phyloP scores from a whole-genome alignment of 2,329 filamentous ascomycete species.

The Chaetomium olivaceum region DNA sequence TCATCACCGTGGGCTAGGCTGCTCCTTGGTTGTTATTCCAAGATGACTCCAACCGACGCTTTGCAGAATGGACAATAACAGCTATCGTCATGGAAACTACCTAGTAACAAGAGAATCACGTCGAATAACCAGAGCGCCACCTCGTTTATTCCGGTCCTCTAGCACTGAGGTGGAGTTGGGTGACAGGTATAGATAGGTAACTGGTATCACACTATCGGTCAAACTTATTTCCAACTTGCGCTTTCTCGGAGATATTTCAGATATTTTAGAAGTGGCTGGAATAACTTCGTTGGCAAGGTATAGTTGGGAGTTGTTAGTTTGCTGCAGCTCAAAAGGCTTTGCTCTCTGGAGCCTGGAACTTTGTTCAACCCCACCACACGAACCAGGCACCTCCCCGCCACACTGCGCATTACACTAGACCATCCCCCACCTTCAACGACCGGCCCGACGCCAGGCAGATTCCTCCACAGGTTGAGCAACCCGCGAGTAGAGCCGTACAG shows the following conservation, averaged over 20 bases:
- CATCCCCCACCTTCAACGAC: slow-evolving; percentile 12
- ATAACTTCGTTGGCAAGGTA: neutral
- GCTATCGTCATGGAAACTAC: neutral
- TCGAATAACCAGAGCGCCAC: neutral
- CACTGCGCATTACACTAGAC: neutral
- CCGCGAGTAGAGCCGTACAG: neutral
- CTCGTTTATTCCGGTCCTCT: too few relatives aligned
- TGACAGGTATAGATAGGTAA: too few relatives aligned
- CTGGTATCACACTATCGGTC: neutral
- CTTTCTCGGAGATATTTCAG: neutral
- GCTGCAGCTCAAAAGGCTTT: neutral
- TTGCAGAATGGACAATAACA: neutral
- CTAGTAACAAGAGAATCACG: neutral
- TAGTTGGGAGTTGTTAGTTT: neutral
- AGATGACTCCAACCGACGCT: neutral
- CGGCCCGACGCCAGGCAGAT: neutral
- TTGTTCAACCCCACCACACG: slow-evolving; percentile 17
- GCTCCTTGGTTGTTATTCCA: neutral
- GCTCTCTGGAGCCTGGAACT: neutral
- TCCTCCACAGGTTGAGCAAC: neutral
- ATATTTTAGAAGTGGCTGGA: neutral
- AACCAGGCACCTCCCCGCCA: slow-evolving; percentile 6
- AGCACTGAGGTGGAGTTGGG: neutral
- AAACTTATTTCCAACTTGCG: neutral
- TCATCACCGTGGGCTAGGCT: neutral